Base-by-base conservation (phyloP, 1,284 basidiomycete species). In the Malassezia arunalokei region DNA sequence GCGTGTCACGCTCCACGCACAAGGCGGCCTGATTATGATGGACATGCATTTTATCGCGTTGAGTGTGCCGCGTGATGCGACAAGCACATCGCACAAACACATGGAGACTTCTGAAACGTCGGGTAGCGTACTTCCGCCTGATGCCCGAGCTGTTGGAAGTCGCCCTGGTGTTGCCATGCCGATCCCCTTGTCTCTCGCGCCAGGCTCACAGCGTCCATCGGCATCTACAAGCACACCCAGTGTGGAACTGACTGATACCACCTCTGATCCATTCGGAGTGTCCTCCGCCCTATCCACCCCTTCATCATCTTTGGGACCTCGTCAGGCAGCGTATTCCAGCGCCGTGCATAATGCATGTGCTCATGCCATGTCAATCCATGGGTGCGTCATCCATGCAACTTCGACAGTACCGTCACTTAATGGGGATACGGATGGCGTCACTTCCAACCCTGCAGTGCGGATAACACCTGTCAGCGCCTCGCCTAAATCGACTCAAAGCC, bases 21-120 rank as follows among this genome's bases (percentile, higher is more conserved):
- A 41, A 35, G 47, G 47, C 39, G 29, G 47, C 39, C 11, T 40
- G 8, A 15, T 27, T 41, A 38, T 11, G 14, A 54, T 54, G 51
- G 51, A 54, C 33, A 29, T 49, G 24, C 47, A 54, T 31, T 41
- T 54, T 20, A 48, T 44, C 28, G 35, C 51, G 17, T 54, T 54
- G 24, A 48, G 42, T 28, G 24, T 47, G 8, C 51, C 35, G 8
- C 42, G 35, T 41, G 29, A 24, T 33, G 4, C 15, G 27, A 28
- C 14, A 17, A 5, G 15, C 12, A 6, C 24, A 24, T 17, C 11
- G n/a, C 20, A 24, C 20, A 11, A 35, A 15, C 11, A 12, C 5
- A 12, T 7, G 20, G 42, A 38, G n/a, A 29, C 32, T 8, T 7
- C 42, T 27, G 37, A 41, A 12, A 38, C 27, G n/a, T 20, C 42